Evolutionary conservation across 164 flowering plant genomes (phyloP).

Genomic region (Protea cynaroides): DNA sequence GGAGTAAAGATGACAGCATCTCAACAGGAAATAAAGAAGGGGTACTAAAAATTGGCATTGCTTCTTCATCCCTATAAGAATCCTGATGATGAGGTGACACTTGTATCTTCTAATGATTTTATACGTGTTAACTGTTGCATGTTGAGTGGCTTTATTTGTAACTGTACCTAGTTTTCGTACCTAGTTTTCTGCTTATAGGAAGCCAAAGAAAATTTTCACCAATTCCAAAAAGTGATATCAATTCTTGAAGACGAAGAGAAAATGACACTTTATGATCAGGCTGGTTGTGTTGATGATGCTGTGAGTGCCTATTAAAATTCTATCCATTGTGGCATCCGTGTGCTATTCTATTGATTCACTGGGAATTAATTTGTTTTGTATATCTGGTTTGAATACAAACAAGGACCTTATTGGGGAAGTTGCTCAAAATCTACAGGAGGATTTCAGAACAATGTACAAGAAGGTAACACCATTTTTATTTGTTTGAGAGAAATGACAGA

Average conservation of each 20-base stretch:
- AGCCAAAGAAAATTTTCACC: conserved; percentile 97
- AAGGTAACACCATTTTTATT: conserved; percentile 40
- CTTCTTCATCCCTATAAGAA: conserved; percentile 97
- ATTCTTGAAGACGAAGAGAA: conserved; percentile 95
- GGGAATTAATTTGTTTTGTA: background rate
- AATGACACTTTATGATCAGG: conserved; percentile 88
- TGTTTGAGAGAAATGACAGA: background rate
- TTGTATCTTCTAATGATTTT: background rate
- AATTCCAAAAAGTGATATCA: conserved; percentile 86
- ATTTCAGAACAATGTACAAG: conserved; percentile 71
- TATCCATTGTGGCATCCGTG: background rate
- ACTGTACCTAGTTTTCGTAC: no score
- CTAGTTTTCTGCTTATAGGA: conserved; percentile 39
- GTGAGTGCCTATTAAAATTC: conserved; percentile 38
- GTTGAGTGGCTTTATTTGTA: background rate
- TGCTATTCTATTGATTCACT: background rate
- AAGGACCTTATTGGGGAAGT: conserved; percentile 90
- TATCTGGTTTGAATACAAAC: background rate
- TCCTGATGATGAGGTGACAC: conserved; percentile 82
- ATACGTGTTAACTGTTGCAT: no score
- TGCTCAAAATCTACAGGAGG: conserved; percentile 53
- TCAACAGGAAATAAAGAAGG: conserved; percentile 89
- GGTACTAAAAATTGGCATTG: conserved; percentile 88
- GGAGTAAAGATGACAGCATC: conserved; percentile 81
- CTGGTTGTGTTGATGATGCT: conserved; percentile 94